Evolutionary conservation across 257 asterid genomes (phyloP), one percentile per base, ranked within the genome.

Genomic region (Fraxinus americana): DNA sequence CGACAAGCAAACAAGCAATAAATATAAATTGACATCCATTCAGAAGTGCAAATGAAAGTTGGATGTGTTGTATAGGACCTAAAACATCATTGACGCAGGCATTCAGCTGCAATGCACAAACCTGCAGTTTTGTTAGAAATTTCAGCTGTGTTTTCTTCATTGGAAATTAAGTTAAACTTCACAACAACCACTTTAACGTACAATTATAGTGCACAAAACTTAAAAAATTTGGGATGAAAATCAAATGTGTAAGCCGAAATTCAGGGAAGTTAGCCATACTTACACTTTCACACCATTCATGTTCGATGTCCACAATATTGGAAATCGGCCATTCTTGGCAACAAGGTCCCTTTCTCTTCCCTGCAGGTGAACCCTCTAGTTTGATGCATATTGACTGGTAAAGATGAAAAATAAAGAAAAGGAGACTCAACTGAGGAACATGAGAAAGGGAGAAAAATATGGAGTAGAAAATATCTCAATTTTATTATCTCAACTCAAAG

Each of bases 121-220:
- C 91, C 93, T 90, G 92, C 85, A 76, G 30, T 78, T 34, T 48
- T 38, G 30, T 54, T 41, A 52, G 74, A 67, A 23, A 75, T 71
- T 75, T 71, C 84, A 71, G 77, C 85, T 27, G 70, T 84, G 71
- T 84, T 71, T 52, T 68, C 75, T 79, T 76, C 89, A 84, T 75
- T 32, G 72, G 70, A 79, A 59, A 81, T 83, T 67, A 91, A 61
- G 61, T 75, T 77, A 75, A 94, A 77, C 50, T 67, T 78, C 80
- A 94, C 82, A 71, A 66, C 70, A 77, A 88, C 89, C 11, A 90
- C 88, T 82, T 87, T 78, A 78, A 78, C 87, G 97, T 92, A 78
- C 30, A 80, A 73, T 81, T 72, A 66, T 65, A 79, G 70, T 45
- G 35, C 71, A 72, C 54, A 67, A 74, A 72, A 39, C 39, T 59